Evolutionary conservation across 164 flowering plant genomes (phyloP).

Genomic region (Magnolia officinalis): DNA sequence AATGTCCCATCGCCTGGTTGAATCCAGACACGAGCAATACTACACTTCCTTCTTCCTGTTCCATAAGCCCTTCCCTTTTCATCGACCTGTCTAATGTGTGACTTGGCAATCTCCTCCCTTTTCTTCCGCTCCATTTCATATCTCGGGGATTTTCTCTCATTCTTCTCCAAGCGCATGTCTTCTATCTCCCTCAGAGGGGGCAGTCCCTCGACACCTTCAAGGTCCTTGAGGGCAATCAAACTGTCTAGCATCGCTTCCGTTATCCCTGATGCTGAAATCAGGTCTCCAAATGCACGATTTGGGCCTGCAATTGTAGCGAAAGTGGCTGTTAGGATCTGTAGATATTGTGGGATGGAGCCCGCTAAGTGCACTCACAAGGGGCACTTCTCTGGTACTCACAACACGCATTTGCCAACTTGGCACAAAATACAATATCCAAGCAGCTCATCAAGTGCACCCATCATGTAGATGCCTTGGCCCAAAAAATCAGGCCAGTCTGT

Average conservation of each 20-base stretch:
- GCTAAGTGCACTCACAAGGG: not conserved
- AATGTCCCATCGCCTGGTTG: constrained; percentile 91
- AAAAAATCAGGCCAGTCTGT: no score
- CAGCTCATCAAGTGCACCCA: not conserved
- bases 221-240: constrained; percentile 77
- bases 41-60: constrained; percentile 93
- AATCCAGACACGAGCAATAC: constrained; percentile 93
- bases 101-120: constrained; percentile 76
- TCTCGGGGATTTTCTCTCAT: constrained; percentile 48
- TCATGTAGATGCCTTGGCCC: no score
- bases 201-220: constrained; percentile 69
- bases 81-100: constrained; percentile 78
- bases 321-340: not conserved
- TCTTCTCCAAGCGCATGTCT: constrained; percentile 64
- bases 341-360: not conserved
- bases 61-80: constrained; percentile 95
- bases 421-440: not conserved
- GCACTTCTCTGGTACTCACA: not conserved
- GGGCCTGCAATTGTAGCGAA: constrained; percentile 52
- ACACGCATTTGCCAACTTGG: not conserved
- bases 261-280: constrained; percentile 86
- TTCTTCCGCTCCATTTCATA: constrained; percentile 78
- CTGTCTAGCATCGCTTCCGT: constrained; percentile 90
- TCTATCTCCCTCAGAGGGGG: constrained; percentile 80
- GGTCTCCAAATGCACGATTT: constrained; percentile 92